phyloP scores from a whole-genome alignment of 2,329 filamentous ascomycete species.

The Malbranchea cinnamomea region DNA sequence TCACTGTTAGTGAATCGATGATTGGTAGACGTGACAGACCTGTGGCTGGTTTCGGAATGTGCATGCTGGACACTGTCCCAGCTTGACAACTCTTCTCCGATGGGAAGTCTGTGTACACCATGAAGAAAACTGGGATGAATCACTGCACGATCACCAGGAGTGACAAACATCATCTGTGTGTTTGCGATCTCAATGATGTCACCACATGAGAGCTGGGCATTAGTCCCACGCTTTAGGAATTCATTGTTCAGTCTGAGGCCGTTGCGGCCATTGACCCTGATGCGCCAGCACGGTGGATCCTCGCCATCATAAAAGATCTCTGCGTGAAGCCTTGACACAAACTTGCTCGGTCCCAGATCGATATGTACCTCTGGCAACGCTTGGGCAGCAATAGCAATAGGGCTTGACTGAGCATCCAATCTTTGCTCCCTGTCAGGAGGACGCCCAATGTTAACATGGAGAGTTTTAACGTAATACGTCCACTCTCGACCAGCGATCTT shows the following conservation, averaged over 20 bases:
- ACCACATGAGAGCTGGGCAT: conserved; percentile 60
- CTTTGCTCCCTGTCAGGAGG: conserved; percentile 32
- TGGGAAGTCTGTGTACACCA: conserved; percentile 38
- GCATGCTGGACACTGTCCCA: conserved; percentile 26
- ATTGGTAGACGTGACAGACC: conserved; percentile 2
- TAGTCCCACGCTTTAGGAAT: conserved; percentile 50
- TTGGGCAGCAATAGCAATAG: conserved; percentile 29
- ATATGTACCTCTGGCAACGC: conserved; percentile 53
- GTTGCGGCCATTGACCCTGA: conserved; percentile 81
- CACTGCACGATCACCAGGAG: conserved; percentile 59
- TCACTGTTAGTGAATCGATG: conserved; percentile 1
- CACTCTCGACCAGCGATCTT: conserved; percentile 37
- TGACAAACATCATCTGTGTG: conserved; percentile 96
- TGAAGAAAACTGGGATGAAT: conserved; percentile 57
- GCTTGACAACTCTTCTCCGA: conserved; percentile 20
- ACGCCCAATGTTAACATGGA: conserved; percentile 35
- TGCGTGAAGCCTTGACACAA: conserved; percentile 63
- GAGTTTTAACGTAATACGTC: conserved; percentile 37
- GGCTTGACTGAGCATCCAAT: conserved; percentile 31
- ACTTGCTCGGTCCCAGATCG: conserved; percentile 72
- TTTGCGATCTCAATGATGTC: conserved; percentile 84
- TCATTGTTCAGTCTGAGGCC: conserved; percentile 71
- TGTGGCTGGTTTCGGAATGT: conserved; percentile 19
- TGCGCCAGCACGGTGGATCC: conserved; percentile 53
- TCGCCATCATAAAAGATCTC: conserved; percentile 60